Evolutionary conservation across 164 flowering plant genomes (phyloP), one percentile per base, ranked within the genome.

Genomic region (Magnolia kwangsiensis): DNA sequence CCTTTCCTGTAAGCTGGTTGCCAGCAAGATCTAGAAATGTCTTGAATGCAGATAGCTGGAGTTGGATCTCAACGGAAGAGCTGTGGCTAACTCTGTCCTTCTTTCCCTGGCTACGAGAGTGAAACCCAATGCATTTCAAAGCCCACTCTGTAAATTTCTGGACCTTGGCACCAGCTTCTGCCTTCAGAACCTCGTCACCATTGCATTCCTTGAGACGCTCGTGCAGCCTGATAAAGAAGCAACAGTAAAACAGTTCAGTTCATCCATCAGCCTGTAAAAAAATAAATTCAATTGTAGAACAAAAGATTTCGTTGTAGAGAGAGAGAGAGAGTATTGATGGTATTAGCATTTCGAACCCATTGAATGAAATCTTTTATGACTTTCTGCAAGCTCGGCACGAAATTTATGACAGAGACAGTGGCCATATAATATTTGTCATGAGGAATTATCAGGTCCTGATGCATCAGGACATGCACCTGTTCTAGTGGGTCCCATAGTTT

Each of bases 141-240:
- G 98, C 97, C 98, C 96, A 94, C 77, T 94, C 98, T 72, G 97
- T 92, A 64, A 94, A 94, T 82, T 94, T 94, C 76, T 94, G 98
- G 74, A 92, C 97, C 85, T 94, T 94, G 71, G 94, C 92, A 81
- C 95, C 90, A 81, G 97, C 96, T 83, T 94, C 98, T 68, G 95
- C 97, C 83, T 94, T 94, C 84, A 94, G 81, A 75, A 90, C 89
- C 78, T 94, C 98, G 80, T 92, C 97, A 9, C 97, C 96, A 78
- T 90, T 89, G 83, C 98, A 94, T 80, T 92, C 98, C 74, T 91
- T 92, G 68, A 94, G 92, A 74, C 98, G 91, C 83, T 94, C 97
- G 51, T 87, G 95, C 87, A 94, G 85, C 91, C 98, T 94, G 85
- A 58, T 58, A 63, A 67, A 27, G 16, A 23, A 23, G 18, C 18